Evolutionary conservation across 129 eudicot genomes (phyloP).

Genomic region (Oenanthe sinensis): DNA sequence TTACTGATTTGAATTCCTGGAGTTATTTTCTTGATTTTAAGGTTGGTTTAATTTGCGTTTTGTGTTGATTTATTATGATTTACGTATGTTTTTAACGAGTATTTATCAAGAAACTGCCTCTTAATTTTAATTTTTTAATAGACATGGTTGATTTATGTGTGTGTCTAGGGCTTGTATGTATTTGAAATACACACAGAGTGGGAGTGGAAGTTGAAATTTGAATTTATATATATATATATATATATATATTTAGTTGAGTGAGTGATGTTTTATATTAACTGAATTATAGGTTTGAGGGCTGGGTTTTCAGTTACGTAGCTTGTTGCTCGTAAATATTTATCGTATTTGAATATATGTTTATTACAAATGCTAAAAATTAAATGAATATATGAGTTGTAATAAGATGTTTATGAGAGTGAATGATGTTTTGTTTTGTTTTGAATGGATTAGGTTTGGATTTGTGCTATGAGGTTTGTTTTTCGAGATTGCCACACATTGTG

Average conservation of each 20-base stretch:
- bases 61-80: constrained; percentile 8
- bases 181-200: neutral
- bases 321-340: neutral
- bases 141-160: neutral
- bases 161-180: neutral
- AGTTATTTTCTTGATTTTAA: constrained; percentile 11
- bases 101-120: neutral
- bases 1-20: constrained; percentile 12
- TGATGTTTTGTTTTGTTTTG: neutral
- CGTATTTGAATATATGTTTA: too few relatives aligned
- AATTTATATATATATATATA: neutral
- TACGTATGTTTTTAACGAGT: neutral
- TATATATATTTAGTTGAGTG: neutral
- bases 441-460: neutral
- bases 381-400: neutral
- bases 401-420: neutral
- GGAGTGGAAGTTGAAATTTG: neutral
- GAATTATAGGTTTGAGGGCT: neutral
- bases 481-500: constrained; percentile 7
- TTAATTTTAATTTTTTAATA: neutral
- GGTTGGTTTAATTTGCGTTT: constrained; percentile 18
- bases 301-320: neutral
- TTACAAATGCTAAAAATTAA: too few relatives aligned
- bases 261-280: neutral
- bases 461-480: neutral